Evolutionary conservation across 148 eudicot species (phyloP).

Genomic region (Spergularia marina): DNA sequence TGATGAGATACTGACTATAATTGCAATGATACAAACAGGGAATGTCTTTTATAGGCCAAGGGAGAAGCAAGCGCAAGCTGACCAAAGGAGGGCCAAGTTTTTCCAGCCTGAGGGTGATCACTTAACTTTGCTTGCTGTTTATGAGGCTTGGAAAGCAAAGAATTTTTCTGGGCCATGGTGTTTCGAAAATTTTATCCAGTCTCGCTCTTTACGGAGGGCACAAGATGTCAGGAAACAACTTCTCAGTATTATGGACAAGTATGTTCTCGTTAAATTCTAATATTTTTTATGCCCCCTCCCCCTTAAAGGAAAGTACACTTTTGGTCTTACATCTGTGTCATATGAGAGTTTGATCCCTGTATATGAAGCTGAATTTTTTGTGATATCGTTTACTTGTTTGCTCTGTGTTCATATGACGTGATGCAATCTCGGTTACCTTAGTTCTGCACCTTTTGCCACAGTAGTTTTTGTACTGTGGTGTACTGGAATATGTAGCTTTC

Average conservation of each 20-base stretch:
- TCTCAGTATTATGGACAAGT: slow-evolving; percentile 94
- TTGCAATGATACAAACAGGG: slow-evolving; percentile 94
- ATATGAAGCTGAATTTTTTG: neutral
- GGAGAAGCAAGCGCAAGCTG: slow-evolving; percentile 98
- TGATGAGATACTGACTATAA: slow-evolving; percentile 89
- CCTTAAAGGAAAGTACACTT: neutral
- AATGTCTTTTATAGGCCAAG: slow-evolving; percentile 85
- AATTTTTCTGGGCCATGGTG: slow-evolving; percentile 94
- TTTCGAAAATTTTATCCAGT: slow-evolving; percentile 90
- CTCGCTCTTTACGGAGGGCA: slow-evolving; percentile 88
- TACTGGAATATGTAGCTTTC: neutral
- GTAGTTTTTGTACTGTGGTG: neutral
- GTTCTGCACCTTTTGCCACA: neutral
- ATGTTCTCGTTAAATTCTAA: slow-evolving; percentile 8
- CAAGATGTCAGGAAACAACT: slow-evolving; percentile 96
- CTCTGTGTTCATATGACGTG: neutral
- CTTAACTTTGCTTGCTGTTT: slow-evolving; percentile 89
- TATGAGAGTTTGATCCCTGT: neutral
- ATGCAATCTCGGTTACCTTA: neutral
- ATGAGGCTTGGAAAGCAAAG: slow-evolving; percentile 96
- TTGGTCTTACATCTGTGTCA: neutral
- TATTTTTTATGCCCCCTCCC: neutral
- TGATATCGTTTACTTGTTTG: neutral
- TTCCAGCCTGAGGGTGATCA: slow-evolving; percentile 98
- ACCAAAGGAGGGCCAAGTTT: slow-evolving; percentile 89